A percentile compares a stretch with the other conserved stretches of the same genome.
Conservation (phyloP, 805 yeast genomes). For the Candida loeiensis region DNA sequence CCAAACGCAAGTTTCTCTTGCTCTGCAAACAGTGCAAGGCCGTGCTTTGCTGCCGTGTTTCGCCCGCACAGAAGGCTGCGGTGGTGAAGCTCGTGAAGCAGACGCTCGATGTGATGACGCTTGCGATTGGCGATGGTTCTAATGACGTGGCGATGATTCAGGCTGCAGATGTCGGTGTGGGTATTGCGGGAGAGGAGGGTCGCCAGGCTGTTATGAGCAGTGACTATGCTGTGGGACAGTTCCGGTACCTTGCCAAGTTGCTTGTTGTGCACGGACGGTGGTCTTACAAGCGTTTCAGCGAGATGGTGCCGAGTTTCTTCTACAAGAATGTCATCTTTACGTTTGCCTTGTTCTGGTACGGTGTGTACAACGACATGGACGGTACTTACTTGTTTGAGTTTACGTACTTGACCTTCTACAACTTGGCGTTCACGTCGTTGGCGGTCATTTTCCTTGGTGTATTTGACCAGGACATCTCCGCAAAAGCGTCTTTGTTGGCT, state of each 20-base stretch:
- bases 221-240: slow-evolving; percentile 80
- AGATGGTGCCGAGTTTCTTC: slow-evolving; percentile 76
- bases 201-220: slow-evolving; percentile 85
- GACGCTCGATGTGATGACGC: slow-evolving; percentile 65
- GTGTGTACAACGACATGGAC: slow-evolving; percentile 64
- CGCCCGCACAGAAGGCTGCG: slow-evolving; percentile 79
- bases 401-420: slow-evolving; percentile 74
- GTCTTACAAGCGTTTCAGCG: slow-evolving; percentile 72
- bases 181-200: slow-evolving; percentile 86
- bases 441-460: slow-evolving; percentile 73
- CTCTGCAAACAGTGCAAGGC: slow-evolving; percentile 73
- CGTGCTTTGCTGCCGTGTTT: slow-evolving; percentile 80
- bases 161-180: slow-evolving; percentile 81
- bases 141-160: slow-evolving; percentile 88
- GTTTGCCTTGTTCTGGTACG: slow-evolving; percentile 73
- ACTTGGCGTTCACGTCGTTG: slow-evolving; percentile 75
- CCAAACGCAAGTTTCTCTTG: slow-evolving; percentile 53
- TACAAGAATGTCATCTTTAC: slow-evolving; percentile 76
- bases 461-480: slow-evolving; percentile 73
- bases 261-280: slow-evolving; percentile 80
- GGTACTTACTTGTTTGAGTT: slow-evolving; percentile 75
- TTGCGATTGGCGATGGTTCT: slow-evolving; percentile 84
- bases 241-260: slow-evolving; percentile 61
- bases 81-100: slow-evolving; percentile 66
- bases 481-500: slow-evolving; percentile 57